Evolutionary conservation across 768 basidiomycete genomes (phyloP).

Genomic region (Mycena albidolilacea): DNA sequence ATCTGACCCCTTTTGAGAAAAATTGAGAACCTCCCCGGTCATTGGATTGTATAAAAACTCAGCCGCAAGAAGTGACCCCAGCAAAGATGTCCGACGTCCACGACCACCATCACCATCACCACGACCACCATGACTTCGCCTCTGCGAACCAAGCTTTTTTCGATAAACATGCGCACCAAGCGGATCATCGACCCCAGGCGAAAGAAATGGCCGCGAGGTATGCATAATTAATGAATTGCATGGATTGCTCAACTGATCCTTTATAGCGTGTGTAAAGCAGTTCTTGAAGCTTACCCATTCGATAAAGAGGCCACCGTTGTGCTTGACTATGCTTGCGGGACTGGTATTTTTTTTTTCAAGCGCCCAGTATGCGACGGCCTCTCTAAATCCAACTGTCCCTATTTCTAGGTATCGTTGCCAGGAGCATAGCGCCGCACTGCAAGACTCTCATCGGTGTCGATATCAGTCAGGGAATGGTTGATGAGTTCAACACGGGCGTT

Average conservation of each 20-base stretch:
- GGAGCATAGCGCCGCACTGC: constrained; percentile 69
- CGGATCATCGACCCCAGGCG: constrained; percentile 38
- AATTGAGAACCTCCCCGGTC: constrained; percentile 19
- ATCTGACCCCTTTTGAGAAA: not conserved
- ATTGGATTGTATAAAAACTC: constrained; percentile 8
- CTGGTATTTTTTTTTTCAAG: constrained; percentile 22
- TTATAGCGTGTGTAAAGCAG: constrained; percentile 36
- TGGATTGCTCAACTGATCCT: not conserved
- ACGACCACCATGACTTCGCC: constrained; percentile 30
- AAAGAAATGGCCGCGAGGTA: constrained; percentile 38
- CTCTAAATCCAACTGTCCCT: not conserved
- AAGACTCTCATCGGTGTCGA: constrained; percentile 83
- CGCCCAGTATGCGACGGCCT: not conserved
- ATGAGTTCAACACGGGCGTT: constrained; percentile 75
- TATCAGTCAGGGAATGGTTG: constrained; percentile 81
- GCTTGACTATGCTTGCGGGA: constrained; percentile 44
- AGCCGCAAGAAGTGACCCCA: not conserved
- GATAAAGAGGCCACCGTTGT: constrained; percentile 35
- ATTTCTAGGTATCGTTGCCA: constrained; percentile 71
- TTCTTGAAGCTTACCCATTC: constrained; percentile 40
- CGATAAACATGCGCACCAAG: constrained; percentile 37
- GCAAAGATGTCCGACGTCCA: constrained; percentile 22
- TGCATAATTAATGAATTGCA: too few relatives aligned
- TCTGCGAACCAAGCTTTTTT: constrained; percentile 41
- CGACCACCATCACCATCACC: constrained; percentile 29